Conservation (phyloP, 345 rosid species). For the Hirschfeldia incana region DNA sequence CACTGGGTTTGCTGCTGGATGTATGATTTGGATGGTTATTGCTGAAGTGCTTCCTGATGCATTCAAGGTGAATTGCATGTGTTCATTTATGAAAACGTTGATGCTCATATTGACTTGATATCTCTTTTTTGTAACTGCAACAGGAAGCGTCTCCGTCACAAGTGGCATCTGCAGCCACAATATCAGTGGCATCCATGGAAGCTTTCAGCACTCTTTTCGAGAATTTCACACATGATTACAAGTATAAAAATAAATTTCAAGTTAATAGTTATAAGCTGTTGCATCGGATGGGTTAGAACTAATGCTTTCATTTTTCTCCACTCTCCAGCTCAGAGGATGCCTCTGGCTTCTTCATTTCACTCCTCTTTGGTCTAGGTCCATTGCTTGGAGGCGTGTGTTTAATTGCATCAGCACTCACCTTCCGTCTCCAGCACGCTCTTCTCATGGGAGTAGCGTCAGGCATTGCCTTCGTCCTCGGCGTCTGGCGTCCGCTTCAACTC, state of each 20-base stretch:
- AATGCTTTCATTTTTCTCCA: slow-evolving; percentile 23
- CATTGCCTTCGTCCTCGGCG: slow-evolving; percentile 81
- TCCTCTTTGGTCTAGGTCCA: slow-evolving; percentile 97
- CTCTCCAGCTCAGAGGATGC: slow-evolving; percentile 90
- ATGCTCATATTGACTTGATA: background rate
- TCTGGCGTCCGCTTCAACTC: slow-evolving; percentile 90
- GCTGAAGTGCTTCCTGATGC: slow-evolving; percentile 99
- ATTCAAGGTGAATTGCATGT: slow-evolving; percentile 62
- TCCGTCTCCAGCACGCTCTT: slow-evolving; percentile 82
- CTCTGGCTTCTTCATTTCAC: slow-evolving; percentile 90
- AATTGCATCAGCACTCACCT: slow-evolving; percentile 71
- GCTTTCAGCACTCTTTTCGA: slow-evolving; percentile 78
- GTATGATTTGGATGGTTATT: slow-evolving; percentile 99
- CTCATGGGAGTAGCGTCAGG: slow-evolving; percentile 95
- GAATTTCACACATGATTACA: slow-evolving; percentile 81
- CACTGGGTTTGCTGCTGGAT: slow-evolving; percentile 99
- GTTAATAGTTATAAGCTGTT: slow-evolving; percentile 20
- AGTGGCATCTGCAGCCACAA: slow-evolving; percentile 95
- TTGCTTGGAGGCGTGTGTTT: slow-evolving; percentile 79
- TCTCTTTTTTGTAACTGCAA: slow-evolving; percentile 22
- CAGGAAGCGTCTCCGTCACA: slow-evolving; percentile 94
- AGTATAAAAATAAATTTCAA: slow-evolving; percentile 47
- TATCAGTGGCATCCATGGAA: slow-evolving; percentile 98
- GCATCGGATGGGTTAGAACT: slow-evolving; percentile 3
- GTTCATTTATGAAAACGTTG: background rate